Percentiles rank a stretch among this genome's conserved stretches.
These are phyloP conservation scores for Fusarium sp. DNA, from an alignment of 2,329 filamentous ascomycete species.

Conservation along the genomic window DNA sequence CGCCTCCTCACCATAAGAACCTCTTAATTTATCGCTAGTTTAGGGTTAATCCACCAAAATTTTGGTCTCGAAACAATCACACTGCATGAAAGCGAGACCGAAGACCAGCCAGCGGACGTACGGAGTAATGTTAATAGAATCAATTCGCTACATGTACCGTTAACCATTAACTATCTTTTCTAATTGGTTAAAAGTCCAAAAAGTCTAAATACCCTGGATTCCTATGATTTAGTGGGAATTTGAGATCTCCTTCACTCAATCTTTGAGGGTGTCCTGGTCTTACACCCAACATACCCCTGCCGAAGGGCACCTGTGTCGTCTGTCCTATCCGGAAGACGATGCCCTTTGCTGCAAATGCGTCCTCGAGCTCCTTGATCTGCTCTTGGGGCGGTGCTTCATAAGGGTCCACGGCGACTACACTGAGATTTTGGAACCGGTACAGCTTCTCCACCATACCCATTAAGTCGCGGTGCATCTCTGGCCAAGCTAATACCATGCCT, in stretches of 20 bases:
- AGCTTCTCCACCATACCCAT: constrained; percentile 44
- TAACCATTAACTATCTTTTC: background rate
- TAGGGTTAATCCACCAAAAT: no score
- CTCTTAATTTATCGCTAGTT: no score
- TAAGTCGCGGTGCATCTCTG: constrained; percentile 47
- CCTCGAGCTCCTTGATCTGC: constrained; percentile 42
- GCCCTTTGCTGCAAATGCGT: constrained; percentile 38
- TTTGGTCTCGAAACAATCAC: no score
- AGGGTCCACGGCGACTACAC: constrained; percentile 47
- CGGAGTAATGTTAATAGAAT: background rate
- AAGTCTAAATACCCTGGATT: constrained; percentile 33
- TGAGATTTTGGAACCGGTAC: constrained; percentile 44
- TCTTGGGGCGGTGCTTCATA: constrained; percentile 40
- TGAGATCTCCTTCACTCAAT: constrained; percentile 32
- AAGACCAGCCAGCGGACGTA: no score
- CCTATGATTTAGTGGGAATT: constrained; percentile 41
- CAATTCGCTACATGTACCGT: constrained; percentile 10
- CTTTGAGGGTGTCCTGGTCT: constrained; percentile 45
- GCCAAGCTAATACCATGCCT: constrained; percentile 50
- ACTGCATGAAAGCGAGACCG: no score
- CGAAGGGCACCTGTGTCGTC: constrained; percentile 48
- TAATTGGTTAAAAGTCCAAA: constrained; percentile 20
- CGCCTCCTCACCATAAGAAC: no score
- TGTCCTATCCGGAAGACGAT: constrained; percentile 42
- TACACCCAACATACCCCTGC: constrained; percentile 48